A percentile compares a stretch with the other conserved stretches of the same genome.
phyloP scores from a whole-genome alignment of 768 basidiomycete species.

The Serendipita sp. region DNA sequence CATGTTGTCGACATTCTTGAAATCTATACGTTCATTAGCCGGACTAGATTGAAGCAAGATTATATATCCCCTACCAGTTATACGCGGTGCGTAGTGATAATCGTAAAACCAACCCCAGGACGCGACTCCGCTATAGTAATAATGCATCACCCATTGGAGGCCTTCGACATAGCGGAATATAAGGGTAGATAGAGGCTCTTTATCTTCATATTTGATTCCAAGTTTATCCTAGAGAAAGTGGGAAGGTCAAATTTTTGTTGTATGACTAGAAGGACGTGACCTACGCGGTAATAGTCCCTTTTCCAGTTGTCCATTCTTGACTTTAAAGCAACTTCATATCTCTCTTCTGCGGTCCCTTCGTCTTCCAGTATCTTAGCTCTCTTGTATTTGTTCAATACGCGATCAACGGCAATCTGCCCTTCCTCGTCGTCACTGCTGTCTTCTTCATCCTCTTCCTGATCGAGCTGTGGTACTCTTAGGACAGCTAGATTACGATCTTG shows the following conservation, averaged over 20 bases:
- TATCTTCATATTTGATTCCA: conserved; percentile 56
- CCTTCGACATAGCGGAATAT: conserved; percentile 80
- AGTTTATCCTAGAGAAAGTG: conserved; percentile 54
- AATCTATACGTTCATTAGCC: conserved; percentile 26
- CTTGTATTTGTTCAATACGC: conserved; percentile 78
- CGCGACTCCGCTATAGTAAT: conserved; percentile 93
- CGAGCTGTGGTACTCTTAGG: conserved; percentile 39
- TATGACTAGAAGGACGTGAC: conserved; percentile 13
- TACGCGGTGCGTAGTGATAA: conserved; percentile 94
- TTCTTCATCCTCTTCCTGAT: conserved; percentile 18
- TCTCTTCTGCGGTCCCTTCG: conserved; percentile 62
- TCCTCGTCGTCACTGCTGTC: conserved; percentile 49
- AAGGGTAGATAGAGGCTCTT: conserved; percentile 49
- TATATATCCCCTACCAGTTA: conserved; percentile 49
- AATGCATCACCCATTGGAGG: conserved; percentile 97
- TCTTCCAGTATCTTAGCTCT: conserved; percentile 65
- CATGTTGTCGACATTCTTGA: conserved; percentile 54
- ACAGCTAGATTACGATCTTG: conserved; percentile 65
- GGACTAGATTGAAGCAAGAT: background rate
- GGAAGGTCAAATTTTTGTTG: background rate
- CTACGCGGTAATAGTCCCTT: conserved; percentile 70
- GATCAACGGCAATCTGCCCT: conserved; percentile 51
- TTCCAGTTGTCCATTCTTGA: conserved; percentile 94
- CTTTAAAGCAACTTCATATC: conserved; percentile 53
- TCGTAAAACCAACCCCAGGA: conserved; percentile 99